phyloP scores from a whole-genome alignment of 768 basidiomycete genomes.

The Russula foetens region DNA sequence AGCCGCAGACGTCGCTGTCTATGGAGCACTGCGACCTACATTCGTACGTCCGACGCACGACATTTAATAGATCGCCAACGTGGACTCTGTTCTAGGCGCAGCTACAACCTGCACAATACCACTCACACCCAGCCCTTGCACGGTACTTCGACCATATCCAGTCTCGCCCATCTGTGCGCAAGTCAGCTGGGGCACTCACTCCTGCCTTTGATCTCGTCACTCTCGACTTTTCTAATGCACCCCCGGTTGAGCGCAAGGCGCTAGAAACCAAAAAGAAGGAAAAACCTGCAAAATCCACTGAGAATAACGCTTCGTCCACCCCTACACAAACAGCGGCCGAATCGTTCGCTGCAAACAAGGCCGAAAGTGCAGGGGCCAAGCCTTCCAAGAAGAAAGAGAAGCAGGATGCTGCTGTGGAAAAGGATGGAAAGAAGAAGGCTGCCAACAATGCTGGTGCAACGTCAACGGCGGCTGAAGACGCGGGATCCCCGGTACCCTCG shows the following conservation, averaged over 20 bases:
- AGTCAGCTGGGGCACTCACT: conserved; percentile 42
- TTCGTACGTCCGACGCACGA: conserved; percentile 44
- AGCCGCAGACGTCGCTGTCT: conserved; percentile 85
- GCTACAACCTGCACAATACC: conserved; percentile 63
- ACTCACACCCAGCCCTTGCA: conserved; percentile 71
- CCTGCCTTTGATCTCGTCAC: conserved; percentile 48
- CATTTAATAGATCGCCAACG: not conserved
- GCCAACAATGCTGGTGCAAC: conserved; percentile 24
- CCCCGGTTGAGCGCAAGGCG: conserved; percentile 61
- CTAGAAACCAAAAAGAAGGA: conserved; percentile 75
- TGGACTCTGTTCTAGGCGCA: conserved; percentile 43
- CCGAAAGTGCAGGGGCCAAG: conserved; percentile 31
- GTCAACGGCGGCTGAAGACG: conserved; percentile 44
- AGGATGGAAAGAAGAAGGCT: conserved; percentile 30
- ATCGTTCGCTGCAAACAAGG: conserved; percentile 49
- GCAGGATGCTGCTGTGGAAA: conserved; percentile 35
- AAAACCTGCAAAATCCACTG: conserved; percentile 37
- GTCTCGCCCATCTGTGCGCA: conserved; percentile 51
- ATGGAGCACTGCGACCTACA: conserved; percentile 78
- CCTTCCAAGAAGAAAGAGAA: conserved; percentile 37
- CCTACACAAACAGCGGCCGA: conserved; percentile 23
- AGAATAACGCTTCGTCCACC: conserved; percentile 21
- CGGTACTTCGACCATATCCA: conserved; percentile 97
- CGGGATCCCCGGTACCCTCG: conserved; percentile 80
- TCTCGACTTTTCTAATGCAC: conserved; percentile 72